Base-by-base conservation (phyloP, 768 basidiomycete species). In the Myochromella boudieri region DNA sequence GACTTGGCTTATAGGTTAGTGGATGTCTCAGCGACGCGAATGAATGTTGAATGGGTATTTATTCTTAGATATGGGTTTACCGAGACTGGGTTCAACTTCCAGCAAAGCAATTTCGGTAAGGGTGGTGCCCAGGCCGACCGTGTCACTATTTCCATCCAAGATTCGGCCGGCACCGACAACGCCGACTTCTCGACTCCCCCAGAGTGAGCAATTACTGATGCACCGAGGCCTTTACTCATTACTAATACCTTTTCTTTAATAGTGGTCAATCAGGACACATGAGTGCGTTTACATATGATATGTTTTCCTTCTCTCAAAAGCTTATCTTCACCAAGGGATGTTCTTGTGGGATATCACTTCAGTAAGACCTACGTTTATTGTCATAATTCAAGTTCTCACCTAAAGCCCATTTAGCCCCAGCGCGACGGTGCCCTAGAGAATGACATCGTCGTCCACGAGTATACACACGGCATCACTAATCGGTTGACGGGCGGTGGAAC, bases 391-490 rank as follows among this genome's bases (percentile, higher is more conserved):
- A 28, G 48, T 42, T 6, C 18, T 34, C 14, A 34, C n/a, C 14
- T 14, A 34, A 34, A 12, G 33, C 14, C 6, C 5, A 56, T 49
- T 5, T 67, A 77, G 60, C 80, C 81, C n/a, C 65, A 75, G 57
- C 75, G 84, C 34, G 84, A 86, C 42, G 84, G 83, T 25, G 75
- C 82, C 14, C 63, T 85, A 20, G 81, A 84, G 56, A 82, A 82
- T 55, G 83, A 84, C 56, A 78, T 75, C 46, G 61, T 76, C n/a
- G 60, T 65, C 11, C 74, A 76, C 44, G 74, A 87, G 61, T 78
- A 72, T 44, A 75, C 73, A 14, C 79, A 77, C 55, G 77, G 76
- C 6, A 63, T 78, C 45, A 69, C 70, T n/a, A 70, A 65, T 48
- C 61, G 70, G 17, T 62, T 78, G 69, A 76, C 74, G 25, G 76